These are phyloP conservation scores for Stemphylium lycopersici DNA, from an alignment of 2,329 filamentous ascomycete species.

Conservation along the genomic window DNA sequence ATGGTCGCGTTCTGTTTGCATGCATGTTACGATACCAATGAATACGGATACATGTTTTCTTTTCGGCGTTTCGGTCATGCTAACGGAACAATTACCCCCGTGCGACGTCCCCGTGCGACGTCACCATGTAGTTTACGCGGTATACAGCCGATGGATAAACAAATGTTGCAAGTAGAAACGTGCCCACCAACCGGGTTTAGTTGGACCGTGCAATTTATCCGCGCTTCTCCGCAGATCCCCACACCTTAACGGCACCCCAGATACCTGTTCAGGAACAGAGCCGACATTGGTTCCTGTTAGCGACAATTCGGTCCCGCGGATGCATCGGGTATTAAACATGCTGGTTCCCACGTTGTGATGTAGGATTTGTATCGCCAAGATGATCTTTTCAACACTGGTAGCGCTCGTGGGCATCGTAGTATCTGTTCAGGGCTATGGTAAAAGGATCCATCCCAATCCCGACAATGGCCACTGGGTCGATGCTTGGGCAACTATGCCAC, in stretches of 20 bases:
- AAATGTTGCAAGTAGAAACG: constrained; percentile 1
- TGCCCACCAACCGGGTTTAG: constrained; percentile 36
- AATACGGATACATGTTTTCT: constrained; percentile 18
- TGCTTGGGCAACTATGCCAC: constrained; percentile 71
- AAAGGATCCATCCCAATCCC: constrained; percentile 32
- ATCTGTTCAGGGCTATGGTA: constrained; percentile 19
- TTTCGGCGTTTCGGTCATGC: not conserved
- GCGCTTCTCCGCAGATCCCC: constrained; percentile 35
- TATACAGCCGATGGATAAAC: constrained; percentile 26
- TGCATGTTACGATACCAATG: constrained; percentile 30
- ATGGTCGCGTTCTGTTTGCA: not conserved
- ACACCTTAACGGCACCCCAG: constrained; percentile 20
- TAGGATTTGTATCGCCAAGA: constrained; percentile 5
- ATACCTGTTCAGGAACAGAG: constrained; percentile 26
- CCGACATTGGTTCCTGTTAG: constrained; percentile 20
- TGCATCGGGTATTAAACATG: constrained; percentile 23
- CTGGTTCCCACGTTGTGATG: not conserved
- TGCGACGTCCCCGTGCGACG: not conserved
- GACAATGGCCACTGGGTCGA: constrained; percentile 62
- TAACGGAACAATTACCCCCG: constrained; percentile 12
- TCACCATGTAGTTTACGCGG: constrained; percentile 16
- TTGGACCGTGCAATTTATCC: constrained; percentile 40
- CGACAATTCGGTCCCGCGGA: constrained; percentile 17
- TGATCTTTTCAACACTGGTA: constrained; percentile 23
- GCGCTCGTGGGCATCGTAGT: constrained; percentile 17